Evolutionary conservation across 768 basidiomycete genomes (phyloP), one percentile per base, ranked within the genome.

Genomic region (Lactarius akahatsu): DNA sequence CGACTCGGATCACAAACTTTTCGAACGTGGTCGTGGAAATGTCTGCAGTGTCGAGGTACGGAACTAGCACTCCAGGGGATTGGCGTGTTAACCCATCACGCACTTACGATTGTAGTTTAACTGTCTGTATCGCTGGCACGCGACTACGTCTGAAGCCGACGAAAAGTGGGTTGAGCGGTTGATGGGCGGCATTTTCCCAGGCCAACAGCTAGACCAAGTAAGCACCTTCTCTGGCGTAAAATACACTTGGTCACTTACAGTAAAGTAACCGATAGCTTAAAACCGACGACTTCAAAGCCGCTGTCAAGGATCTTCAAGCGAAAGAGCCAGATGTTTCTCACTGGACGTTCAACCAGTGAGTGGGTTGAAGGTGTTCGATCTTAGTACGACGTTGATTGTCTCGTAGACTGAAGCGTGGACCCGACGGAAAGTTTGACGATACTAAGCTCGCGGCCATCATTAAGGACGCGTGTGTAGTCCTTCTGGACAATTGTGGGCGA

Each of bases 41-140:
- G 84, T 85, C 16, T 89, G 87, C 75, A 92, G 90, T 75, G 89
- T 92, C 36, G 92, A 94, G 81, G 90, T 89, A 67, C 5, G 50
- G 23, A 13, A 13, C 26, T 52, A 54, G 20, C 65, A 45, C 16
- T 57, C 23, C 1, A 2, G 1, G 18, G 16, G 8, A 20, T 32
- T 5, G 45, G 45, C 2, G 9, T 13, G 13, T 55, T n/a, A 15
- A 4, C 43, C 6, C 23, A 23, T 34, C 55, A 36, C 45, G 50
- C 20, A 63, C 26, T 45, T 55, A 16, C n/a, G 18, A 8, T 40
- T 70, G 11, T 45, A 91, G 88, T 94, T 94, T 79, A 94, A 94
- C 71, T 89, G 89, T 71, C 77, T 94, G 63, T 94, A 94, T 75
- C 84, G 90, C 81, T 85, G 92, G 92, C 92, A 94, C 56, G 88